Evolutionary conservation across 306 rosid genomes (phyloP).

Genomic region (Ziziphus jujuba): DNA sequence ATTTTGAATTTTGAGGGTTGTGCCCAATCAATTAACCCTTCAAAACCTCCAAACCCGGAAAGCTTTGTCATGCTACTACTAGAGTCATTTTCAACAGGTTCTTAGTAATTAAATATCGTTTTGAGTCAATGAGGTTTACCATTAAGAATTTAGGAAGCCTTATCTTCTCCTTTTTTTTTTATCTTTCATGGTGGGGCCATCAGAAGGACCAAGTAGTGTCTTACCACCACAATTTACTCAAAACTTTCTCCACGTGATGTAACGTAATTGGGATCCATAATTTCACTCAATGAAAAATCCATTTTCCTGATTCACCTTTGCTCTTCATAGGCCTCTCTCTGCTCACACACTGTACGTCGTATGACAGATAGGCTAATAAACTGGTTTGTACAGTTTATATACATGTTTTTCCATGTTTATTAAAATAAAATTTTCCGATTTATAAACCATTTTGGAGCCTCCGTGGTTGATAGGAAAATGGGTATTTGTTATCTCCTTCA

Average conservation of each 20-base stretch:
- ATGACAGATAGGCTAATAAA: neutral
- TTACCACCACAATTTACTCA: constrained; percentile 36
- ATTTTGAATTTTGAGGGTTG: too few species aligned
- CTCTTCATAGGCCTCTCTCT: neutral
- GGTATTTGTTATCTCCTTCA: constrained; percentile 29
- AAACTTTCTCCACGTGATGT: constrained; percentile 19
- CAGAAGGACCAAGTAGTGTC: constrained; percentile 24
- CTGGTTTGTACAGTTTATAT: neutral
- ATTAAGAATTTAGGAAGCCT: neutral
- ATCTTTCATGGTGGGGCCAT: neutral
- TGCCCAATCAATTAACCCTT: too few species aligned
- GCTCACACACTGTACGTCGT: constrained; percentile 1
- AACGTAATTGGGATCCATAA: constrained; percentile 24
- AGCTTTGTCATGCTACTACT: too few species aligned
- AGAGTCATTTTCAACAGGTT: too few species aligned
- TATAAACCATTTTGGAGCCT: constrained; percentile 2
- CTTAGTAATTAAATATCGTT: too few species aligned
- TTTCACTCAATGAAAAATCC: constrained; percentile 25
- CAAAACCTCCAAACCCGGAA: too few species aligned
- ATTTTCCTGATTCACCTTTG: constrained; percentile 24
- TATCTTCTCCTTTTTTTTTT: neutral
- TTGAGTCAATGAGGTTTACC: neutral
- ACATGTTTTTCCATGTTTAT: neutral
- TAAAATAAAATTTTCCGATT: neutral
- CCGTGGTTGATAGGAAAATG: constrained; percentile 19